These are phyloP conservation scores for Hyphodiscus sp. DNA, from an alignment of 2,329 filamentous ascomycete genomes.

Conservation along the genomic window DNA sequence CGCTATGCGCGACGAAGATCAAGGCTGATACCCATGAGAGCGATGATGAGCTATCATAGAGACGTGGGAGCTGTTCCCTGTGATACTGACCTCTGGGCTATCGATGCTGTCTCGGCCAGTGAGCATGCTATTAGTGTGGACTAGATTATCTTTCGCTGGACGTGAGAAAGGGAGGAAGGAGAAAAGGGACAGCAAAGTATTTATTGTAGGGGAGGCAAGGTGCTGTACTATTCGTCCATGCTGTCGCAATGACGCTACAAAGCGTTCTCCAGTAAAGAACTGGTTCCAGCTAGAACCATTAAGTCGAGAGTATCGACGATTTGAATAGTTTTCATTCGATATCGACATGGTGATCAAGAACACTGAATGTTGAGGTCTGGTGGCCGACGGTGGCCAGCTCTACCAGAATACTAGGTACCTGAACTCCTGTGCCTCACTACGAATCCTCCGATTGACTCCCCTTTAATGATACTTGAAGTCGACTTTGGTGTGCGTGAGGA, in stretches of 20 bases:
- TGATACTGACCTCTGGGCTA: slow-evolving; percentile 47
- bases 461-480: not conserved
- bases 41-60: slow-evolving; percentile 28
- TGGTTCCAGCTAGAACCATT: too few species aligned
- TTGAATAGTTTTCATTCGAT: too few species aligned
- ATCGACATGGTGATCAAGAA: too few species aligned
- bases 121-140: slow-evolving; percentile 35
- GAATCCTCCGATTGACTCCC: not conserved
- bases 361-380: too few species aligned
- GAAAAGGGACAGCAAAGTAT: slow-evolving; percentile 36
- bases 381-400: too few species aligned
- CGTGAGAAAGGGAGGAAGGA: too few species aligned
- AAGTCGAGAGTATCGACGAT: too few species aligned
- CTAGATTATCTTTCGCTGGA: too few species aligned
- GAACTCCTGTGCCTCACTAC: not conserved
- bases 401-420: too few species aligned
- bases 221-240: slow-evolving; percentile 39
- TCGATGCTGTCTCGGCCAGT: slow-evolving; percentile 38
- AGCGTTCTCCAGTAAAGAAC: too few species aligned
- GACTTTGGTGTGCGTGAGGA: not conserved
- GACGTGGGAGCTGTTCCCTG: slow-evolving; percentile 50
- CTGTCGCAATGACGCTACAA: slow-evolving; percentile 39
- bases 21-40: slow-evolving; percentile 38
- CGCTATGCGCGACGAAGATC: slow-evolving; percentile 40
- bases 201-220: slow-evolving; percentile 41